These are phyloP conservation scores for Xylariaceae sp. DNA, from an alignment of 2,329 filamentous ascomycete species.

Conservation along the genomic window DNA sequence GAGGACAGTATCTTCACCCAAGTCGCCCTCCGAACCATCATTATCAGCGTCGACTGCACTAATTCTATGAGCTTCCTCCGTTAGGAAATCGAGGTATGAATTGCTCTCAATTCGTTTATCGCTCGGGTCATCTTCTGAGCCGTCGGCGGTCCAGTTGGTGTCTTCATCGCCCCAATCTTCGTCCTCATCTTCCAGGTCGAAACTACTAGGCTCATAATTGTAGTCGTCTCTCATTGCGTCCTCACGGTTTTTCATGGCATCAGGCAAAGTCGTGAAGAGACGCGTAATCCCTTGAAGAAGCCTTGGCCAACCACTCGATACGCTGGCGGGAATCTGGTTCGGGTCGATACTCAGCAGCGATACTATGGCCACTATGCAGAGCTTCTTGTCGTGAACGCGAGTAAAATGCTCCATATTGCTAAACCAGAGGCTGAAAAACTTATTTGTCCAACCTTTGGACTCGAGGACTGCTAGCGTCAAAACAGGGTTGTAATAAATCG, in stretches of 20 bases:
- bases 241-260: slow-evolving; percentile 84
- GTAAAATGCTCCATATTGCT: slow-evolving; percentile 90
- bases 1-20: slow-evolving; percentile 86
- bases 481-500: slow-evolving; percentile 92
- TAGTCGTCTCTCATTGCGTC: slow-evolving; percentile 88
- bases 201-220: slow-evolving; percentile 55
- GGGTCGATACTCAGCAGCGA: slow-evolving; percentile 73
- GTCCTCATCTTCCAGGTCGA: slow-evolving; percentile 59
- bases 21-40: slow-evolving; percentile 75
- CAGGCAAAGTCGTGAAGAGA: slow-evolving; percentile 85
- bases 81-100: slow-evolving; percentile 92
- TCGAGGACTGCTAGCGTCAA: slow-evolving; percentile 85
- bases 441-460: slow-evolving; percentile 89
- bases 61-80: slow-evolving; percentile 89
- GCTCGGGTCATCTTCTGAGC: slow-evolving; percentile 56
- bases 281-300: slow-evolving; percentile 81
- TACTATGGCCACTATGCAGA: slow-evolving; percentile 91
- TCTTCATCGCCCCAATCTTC: slow-evolving; percentile 82
- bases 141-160: slow-evolving; percentile 71
- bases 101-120: slow-evolving; percentile 86
- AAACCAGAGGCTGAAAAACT: slow-evolving; percentile 98
- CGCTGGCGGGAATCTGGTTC: slow-evolving; percentile 81
- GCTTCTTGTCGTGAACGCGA: slow-evolving; percentile 96
- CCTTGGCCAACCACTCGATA: slow-evolving; percentile 91
- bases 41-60: slow-evolving; percentile 52